A percentile compares a stretch with the other conserved stretches of the same genome.
These are phyloP conservation scores for Lentinula edodes DNA, from an alignment of 768 basidiomycete genomes.

Conservation along the genomic window DNA sequence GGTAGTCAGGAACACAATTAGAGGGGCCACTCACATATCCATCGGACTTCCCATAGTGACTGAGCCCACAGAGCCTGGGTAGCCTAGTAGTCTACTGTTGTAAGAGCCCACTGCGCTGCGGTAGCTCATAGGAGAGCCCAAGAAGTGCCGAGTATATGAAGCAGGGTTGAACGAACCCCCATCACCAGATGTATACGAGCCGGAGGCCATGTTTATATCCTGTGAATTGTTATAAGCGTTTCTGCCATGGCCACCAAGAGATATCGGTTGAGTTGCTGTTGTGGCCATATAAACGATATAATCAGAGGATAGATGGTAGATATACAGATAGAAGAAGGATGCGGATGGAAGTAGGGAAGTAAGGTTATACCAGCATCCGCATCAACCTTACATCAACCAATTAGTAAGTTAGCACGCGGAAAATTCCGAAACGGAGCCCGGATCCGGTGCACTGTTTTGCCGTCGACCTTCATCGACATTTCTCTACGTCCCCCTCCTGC, in stretches of 20 bases:
- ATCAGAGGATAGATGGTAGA: constrained; percentile 3
- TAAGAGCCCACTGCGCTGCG: constrained; percentile 52
- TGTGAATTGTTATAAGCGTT: constrained; percentile 8
- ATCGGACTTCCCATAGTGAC: constrained; percentile 62
- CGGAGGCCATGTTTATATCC: constrained; percentile 32
- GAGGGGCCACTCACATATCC: constrained; percentile 56
- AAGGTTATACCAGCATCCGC: not conserved
- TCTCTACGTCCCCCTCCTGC: too few species aligned
- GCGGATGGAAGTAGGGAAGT: not conserved
- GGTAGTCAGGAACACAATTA: not conserved
- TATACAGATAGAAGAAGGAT: not conserved
- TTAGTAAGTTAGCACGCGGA: not conserved
- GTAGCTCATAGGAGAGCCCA: constrained; percentile 73
- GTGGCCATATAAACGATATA: not conserved
- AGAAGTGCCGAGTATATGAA: constrained; percentile 61
- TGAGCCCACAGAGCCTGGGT: constrained; percentile 25
- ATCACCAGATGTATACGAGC: constrained; percentile 41
- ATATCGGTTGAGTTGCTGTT: constrained; percentile 34
- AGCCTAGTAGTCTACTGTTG: not conserved
- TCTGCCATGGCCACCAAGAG: constrained; percentile 21
- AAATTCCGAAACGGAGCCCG: not conserved
- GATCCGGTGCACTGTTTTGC: not conserved
- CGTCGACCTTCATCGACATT: not conserved
- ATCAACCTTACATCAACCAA: not conserved
- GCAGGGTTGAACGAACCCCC: constrained; percentile 56